Evolutionary conservation across 2,329 filamentous ascomycete genomes (phyloP).

Genomic region (Trichoderma guizhouense): DNA sequence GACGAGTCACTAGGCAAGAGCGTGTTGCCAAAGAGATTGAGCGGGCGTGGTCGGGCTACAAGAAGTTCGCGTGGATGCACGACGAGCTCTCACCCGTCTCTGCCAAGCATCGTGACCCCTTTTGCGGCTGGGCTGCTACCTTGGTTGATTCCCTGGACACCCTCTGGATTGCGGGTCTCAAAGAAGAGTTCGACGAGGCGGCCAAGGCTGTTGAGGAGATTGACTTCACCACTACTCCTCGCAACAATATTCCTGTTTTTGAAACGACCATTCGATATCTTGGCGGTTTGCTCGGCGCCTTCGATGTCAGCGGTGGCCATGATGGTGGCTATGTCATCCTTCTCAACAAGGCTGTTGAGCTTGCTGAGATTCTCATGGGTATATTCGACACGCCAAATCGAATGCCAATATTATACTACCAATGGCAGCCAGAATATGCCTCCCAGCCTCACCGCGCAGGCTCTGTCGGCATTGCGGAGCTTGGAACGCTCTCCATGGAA

Average conservation of each 20-base stretch:
- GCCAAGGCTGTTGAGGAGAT: conserved; percentile 66
- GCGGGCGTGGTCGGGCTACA: conserved; percentile 81
- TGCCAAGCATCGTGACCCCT: conserved; percentile 68
- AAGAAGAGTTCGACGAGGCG: conserved; percentile 76
- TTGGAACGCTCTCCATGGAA: conserved; percentile 79
- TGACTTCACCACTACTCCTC: conserved; percentile 72
- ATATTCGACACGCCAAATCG: conserved; percentile 90
- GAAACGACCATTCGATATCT: conserved; percentile 91
- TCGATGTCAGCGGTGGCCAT: conserved; percentile 71
- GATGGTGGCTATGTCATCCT: conserved; percentile 59
- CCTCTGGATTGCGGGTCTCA: conserved; percentile 80
- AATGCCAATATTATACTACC: conserved; percentile 81
- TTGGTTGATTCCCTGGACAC: conserved; percentile 80
- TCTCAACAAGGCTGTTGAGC: conserved; percentile 73
- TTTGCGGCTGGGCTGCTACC: conserved; percentile 88
- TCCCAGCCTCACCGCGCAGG: conserved; percentile 62
- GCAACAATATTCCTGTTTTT: conserved; percentile 77
- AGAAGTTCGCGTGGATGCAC: conserved; percentile 73
- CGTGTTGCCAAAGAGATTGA: conserved; percentile 71
- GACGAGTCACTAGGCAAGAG: conserved; percentile 61
- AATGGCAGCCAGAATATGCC: conserved; percentile 66
- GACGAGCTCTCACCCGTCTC: conserved; percentile 79
- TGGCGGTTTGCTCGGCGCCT: conserved; percentile 79
- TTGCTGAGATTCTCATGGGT: conserved; percentile 76
- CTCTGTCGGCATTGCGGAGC: conserved; percentile 61